Evolutionary conservation across 257 asterid species (phyloP).

Genomic region (Euphrasia confusa): DNA sequence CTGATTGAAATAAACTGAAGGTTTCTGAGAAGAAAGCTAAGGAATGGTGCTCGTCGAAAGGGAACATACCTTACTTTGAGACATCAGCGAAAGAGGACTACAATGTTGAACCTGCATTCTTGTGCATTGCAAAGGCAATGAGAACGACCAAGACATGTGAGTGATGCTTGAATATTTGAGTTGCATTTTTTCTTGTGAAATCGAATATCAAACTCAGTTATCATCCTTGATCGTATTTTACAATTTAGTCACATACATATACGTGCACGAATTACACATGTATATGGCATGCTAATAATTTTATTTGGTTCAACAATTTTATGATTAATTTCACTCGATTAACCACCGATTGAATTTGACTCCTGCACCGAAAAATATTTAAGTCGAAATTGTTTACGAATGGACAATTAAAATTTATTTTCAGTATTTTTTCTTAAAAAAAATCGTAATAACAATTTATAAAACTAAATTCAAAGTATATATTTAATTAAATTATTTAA

Average conservation of each 20-base stretch:
- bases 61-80: slow-evolving; percentile 93
- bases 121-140: slow-evolving; percentile 89
- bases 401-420: too few species aligned
- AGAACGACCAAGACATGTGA: slow-evolving; percentile 93
- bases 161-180: slow-evolving; percentile 26
- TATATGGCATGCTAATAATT: background rate
- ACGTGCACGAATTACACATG: slow-evolving; percentile 12
- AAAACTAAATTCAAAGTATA: too few species aligned
- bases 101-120: slow-evolving; percentile 92
- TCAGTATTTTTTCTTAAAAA: too few species aligned
- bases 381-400: too few species aligned
- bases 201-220: background rate
- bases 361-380: too few species aligned
- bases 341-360: too few species aligned
- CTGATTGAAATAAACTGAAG: slow-evolving; percentile 37
- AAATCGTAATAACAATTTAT: too few species aligned
- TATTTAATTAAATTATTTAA: too few species aligned
- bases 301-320: too few species aligned
- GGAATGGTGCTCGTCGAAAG: slow-evolving; percentile 98
- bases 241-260: background rate
- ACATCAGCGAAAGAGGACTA: slow-evolving; percentile 97
- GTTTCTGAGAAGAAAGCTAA: slow-evolving; percentile 92
- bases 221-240: slow-evolving; percentile 7
- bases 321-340: too few species aligned
- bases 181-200: background rate